Base-by-base conservation (phyloP, 1,284 basidiomycete genomes). In the Papiliotrema nemorosa region DNA sequence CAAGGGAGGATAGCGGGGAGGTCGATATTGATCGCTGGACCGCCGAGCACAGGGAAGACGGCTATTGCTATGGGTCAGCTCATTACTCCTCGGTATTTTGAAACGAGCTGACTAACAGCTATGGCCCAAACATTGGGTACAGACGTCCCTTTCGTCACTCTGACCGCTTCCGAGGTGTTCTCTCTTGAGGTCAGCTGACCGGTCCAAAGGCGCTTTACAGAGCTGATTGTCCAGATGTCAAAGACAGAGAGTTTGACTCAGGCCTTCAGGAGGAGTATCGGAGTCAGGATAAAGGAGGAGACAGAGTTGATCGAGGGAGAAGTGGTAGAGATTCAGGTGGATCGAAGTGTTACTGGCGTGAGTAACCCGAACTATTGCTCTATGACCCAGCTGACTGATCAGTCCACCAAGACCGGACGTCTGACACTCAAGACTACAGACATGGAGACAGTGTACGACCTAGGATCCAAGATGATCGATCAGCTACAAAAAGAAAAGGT, bases 381-480 rank as follows among this genome's bases (percentile, higher is more conserved):
- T 46, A 44, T 50, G 4, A 31, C 52, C 33, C 29, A 20, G 21
- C 14, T 52, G 25, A 41, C 37, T 42, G 20, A 38, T 45, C 63
- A 93, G 90, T 91, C 93, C 0, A 97, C 93, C 14, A 98, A 97
- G 78, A 97, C 94, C 0, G 94, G 96, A 6, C 94, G 97, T 71
- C 76, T 98, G 53, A 97, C 94, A 0, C 88, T 98, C 68, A 98
- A 98, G 77, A 97, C 92, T 10, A 97, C 93, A 4, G 94, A 98
- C 74, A 98, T 98, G 94, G 94, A 98, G 78, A 98, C 94, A 14
- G 90, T 98, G 37, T 98, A 98, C 72, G 96, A 98, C 75, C 82
- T 98, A 18, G 96, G 96, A 9, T 92, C 87, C 52, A 98, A 98
- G 80, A 98, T 98, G 96, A 97, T 98, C 55, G 94, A 98, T 66